Evolutionary conservation across 352 stramenopile species (phyloP), one percentile per base, ranked within the genome.

Genomic region (Globisporangium carolinianum): DNA sequence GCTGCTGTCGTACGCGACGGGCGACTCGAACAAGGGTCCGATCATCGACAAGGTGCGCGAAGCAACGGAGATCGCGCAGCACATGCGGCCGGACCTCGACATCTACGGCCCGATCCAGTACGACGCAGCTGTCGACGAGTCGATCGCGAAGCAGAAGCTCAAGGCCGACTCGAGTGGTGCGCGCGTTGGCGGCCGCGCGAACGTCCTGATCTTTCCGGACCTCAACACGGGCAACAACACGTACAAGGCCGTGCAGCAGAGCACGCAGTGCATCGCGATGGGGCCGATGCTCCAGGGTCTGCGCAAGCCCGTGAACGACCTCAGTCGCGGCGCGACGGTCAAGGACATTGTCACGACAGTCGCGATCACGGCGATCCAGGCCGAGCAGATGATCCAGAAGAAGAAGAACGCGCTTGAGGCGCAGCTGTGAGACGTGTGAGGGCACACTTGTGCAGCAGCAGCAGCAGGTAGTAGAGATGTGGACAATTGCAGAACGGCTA

Each of bases 281-380:
- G 88, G 88, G 55, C 88, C 88, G 12, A 93, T 95, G 79, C 67
- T 97, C 7, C 85, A 96, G 57, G 88, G 88, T 57, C 72, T 97
- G 32, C 79, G 76, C 36, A 94, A 92, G 58, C 88, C 86, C 3
- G 86, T 96, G 52, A 95, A 97, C 57, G 88, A 97, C 66, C 50
- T 96, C 48, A 93, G 80, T 52, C 83, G 86, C n/a, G 87, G 87
- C 15, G 83, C 84, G 5, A 91, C 77, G 6, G 87, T 96, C 43
- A 92, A 93, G 57, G 89, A 97, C 60, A 96, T 97, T 53, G 83
- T 96, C 37, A 94, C 87, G 53, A 97, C 89, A 7, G 76, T 94
- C 54, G 88, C 83, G 35, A 86, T 96, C 62, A 97, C 86, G 17
- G 79, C 83, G 12, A 91, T 96, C 54, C 86, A 96, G 68, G 84